phyloP scores from a whole-genome alignment of 768 basidiomycete species.

The Phaeolepiota aurea region DNA sequence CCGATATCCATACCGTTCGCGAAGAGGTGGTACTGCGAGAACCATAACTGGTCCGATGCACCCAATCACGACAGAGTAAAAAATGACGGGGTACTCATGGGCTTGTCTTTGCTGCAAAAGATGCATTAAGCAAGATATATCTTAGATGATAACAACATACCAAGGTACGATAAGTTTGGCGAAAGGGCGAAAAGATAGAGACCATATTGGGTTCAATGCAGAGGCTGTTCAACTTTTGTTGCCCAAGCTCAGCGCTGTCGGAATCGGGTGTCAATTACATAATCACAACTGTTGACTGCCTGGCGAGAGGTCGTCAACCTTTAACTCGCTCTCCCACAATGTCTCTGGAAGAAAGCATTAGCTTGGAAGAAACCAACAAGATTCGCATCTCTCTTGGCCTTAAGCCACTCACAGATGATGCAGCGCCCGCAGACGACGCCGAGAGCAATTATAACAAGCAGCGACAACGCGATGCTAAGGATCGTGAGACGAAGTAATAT shows the following conservation, averaged over 20 bases:
- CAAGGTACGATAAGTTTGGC: slow-evolving; percentile 43
- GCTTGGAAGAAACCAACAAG: slow-evolving; percentile 92
- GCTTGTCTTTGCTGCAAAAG: slow-evolving; percentile 72
- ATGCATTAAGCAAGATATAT: slow-evolving; percentile 7
- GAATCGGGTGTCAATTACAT: background rate
- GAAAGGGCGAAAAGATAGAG: slow-evolving; percentile 36
- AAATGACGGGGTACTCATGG: slow-evolving; percentile 86
- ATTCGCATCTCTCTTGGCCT: slow-evolving; percentile 91
- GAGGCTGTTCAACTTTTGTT: background rate
- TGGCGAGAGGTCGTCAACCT: background rate
- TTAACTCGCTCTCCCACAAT: slow-evolving; percentile 15
- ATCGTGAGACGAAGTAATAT: slow-evolving; percentile 71
- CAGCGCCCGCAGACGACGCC: slow-evolving; percentile 64
- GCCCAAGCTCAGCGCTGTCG: background rate
- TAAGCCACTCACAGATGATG: slow-evolving; percentile 85
- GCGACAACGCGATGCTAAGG: slow-evolving; percentile 61
- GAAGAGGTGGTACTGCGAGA: slow-evolving; percentile 70
- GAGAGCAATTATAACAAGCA: slow-evolving; percentile 78
- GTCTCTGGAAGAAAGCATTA: slow-evolving; percentile 83
- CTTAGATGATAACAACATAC: slow-evolving; percentile 13
- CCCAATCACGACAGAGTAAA: slow-evolving; percentile 78
- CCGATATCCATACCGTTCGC: slow-evolving; percentile 63
- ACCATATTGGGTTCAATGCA: slow-evolving; percentile 35
- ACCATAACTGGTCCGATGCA: slow-evolving; percentile 69
- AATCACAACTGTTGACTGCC: background rate